A percentile compares a stretch with the other conserved stretches of the same genome.
phyloP scores from a whole-genome alignment of 306 rosid genomes.

The Luffa aegyptiaca region DNA sequence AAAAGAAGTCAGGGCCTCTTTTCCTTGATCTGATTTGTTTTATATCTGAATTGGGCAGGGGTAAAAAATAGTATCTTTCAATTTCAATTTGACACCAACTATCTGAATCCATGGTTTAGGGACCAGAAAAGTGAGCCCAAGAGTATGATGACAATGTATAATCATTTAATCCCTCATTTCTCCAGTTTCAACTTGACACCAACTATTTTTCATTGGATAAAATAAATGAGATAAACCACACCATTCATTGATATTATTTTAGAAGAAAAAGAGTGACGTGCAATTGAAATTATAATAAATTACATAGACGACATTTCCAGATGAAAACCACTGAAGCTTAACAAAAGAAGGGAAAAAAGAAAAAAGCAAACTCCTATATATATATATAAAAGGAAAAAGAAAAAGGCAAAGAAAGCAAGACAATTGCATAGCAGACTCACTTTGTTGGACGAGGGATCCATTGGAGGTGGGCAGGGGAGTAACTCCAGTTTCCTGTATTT shows the following conservation, averaged over 20 bases:
- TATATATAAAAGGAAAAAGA: not conserved
- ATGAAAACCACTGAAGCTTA: not conserved
- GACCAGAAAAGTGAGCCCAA: not conserved
- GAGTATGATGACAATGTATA: not conserved
- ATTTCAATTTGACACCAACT: not conserved
- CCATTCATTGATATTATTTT: not conserved
- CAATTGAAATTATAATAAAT: not conserved
- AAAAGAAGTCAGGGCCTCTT: not conserved
- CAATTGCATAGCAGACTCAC: conserved; percentile 25
- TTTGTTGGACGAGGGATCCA: conserved; percentile 48
- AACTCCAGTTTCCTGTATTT: conserved; percentile 37
- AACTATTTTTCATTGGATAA: not conserved
- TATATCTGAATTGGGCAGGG: not conserved
- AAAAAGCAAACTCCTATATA: not conserved
- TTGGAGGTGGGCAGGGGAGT: conserved; percentile 47
- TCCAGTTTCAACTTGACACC: not conserved
- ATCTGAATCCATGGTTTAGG: not conserved
- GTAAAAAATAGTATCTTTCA: not conserved
- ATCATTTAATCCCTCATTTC: not conserved
- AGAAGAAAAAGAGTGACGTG: not conserved
- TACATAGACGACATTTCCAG: not conserved
- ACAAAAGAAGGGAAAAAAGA: not conserved
- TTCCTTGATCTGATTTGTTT: not conserved
- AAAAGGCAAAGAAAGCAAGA: not conserved
- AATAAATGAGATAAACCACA: not conserved